A percentile compares a stretch with the other conserved stretches of the same genome.
Evolutionary conservation across 1,139 yeast genomes (phyloP).

Genomic region (Wickerhamomyces sp.): DNA sequence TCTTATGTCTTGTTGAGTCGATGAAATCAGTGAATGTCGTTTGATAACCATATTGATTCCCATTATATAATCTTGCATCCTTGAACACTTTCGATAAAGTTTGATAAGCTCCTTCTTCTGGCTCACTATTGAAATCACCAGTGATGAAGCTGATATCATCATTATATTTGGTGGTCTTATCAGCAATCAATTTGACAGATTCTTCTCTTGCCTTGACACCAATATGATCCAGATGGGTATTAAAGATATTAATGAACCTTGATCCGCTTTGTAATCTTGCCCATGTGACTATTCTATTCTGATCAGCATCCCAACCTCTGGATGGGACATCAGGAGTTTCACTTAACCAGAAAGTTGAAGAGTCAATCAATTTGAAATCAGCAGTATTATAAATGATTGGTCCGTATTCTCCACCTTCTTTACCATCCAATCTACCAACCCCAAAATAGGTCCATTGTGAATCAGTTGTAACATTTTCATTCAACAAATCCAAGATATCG

Average conservation of each 20-base stretch:
- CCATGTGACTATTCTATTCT: constrained; percentile 42
- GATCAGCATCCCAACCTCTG: constrained; percentile 54
- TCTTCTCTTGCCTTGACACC: constrained; percentile 44
- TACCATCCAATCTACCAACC: constrained; percentile 44
- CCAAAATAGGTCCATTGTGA: constrained; percentile 38
- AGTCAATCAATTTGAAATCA: constrained; percentile 35
- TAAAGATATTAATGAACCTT: constrained; percentile 37
- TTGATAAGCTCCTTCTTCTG: constrained; percentile 44
- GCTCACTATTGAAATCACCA: constrained; percentile 51
- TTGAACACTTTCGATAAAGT: constrained; percentile 31
- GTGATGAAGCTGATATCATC: constrained; percentile 37
- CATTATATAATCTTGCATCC: constrained; percentile 28
- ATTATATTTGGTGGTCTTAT: constrained; percentile 36
- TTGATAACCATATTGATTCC: constrained; percentile 38
- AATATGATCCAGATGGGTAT: constrained; percentile 55
- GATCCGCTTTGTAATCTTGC: constrained; percentile 34
- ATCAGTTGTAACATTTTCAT: constrained; percentile 13
- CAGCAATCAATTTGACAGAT: constrained; percentile 42
- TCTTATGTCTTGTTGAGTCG: constrained; percentile 29
- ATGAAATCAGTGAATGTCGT: constrained; percentile 49
- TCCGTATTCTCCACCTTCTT: constrained; percentile 38
- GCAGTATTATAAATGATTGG: constrained; percentile 36
- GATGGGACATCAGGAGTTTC: constrained; percentile 45
- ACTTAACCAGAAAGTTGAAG: constrained; percentile 39
- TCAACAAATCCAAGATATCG: constrained; percentile 36